A percentile compares a stretch with the other conserved stretches of the same genome.
phyloP scores from a whole-genome alignment of 1,139 yeast genomes.

The Arxiozyma telluris region DNA sequence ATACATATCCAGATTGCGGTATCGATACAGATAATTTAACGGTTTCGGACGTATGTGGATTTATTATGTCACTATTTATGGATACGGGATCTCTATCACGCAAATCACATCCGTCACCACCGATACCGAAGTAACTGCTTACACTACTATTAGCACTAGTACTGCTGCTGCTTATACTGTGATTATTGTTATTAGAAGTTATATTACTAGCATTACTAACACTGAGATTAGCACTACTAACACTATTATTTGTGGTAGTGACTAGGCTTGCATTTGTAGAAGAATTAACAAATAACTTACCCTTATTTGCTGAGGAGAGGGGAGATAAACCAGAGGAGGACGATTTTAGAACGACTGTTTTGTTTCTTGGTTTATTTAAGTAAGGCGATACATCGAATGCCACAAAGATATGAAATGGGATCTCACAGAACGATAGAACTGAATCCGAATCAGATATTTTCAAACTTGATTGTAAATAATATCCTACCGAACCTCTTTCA shows the following conservation, averaged over 20 bases:
- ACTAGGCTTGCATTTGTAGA: not conserved
- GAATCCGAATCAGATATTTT: constrained; percentile 10
- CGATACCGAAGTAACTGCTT: constrained; percentile 7
- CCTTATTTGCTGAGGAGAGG: not conserved
- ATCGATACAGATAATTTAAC: constrained; percentile 51
- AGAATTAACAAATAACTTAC: not conserved
- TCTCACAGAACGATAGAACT: constrained; percentile 36
- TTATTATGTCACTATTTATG: not conserved
- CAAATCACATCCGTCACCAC: not conserved
- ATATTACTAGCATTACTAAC: not conserved
- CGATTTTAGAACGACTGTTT: constrained; percentile 50
- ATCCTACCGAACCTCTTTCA: constrained; percentile 76
- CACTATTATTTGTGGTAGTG: not conserved
- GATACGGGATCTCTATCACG: constrained; percentile 6
- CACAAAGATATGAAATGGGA: constrained; percentile 49
- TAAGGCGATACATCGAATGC: constrained; percentile 66
- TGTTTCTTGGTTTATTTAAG: constrained; percentile 56
- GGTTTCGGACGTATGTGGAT: constrained; percentile 15
- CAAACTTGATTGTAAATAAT: constrained; percentile 51
- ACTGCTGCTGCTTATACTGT: not conserved
- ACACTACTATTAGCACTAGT: constrained; percentile 4
- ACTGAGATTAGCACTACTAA: not conserved
- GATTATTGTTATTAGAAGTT: not conserved
- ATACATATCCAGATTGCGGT: constrained; percentile 60
- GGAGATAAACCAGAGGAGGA: constrained; percentile 10